Conservation (phyloP, 2,329 filamentous ascomycete genomes). For the Paecilomyces dactylethromorphus region DNA sequence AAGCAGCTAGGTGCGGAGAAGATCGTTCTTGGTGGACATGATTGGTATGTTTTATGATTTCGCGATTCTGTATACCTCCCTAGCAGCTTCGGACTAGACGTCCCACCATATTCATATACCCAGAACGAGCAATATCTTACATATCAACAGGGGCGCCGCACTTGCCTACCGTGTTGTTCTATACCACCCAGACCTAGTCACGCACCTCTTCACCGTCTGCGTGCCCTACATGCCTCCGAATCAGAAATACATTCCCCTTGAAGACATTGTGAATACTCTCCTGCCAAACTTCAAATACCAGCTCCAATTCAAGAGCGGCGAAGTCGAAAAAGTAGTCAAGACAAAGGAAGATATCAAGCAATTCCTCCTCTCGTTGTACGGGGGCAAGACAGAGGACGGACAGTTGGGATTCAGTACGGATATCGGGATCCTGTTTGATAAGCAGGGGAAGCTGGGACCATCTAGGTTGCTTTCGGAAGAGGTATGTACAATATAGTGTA, state of each 20-base stretch:
- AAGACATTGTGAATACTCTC: conserved; percentile 50
- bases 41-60: conserved; percentile 51
- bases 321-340: conserved; percentile 54
- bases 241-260: conserved; percentile 48
- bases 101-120: background rate
- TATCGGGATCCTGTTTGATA: conserved; percentile 59
- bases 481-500: conserved; percentile 38
- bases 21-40: conserved; percentile 83
- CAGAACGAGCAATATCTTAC: background rate
- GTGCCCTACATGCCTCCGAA: conserved; percentile 62
- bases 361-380: conserved; percentile 67
- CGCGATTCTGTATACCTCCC: background rate
- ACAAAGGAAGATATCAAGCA: conserved; percentile 58
- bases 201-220: conserved; percentile 71
- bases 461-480: conserved; percentile 58
- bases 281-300: conserved; percentile 77
- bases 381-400: conserved; percentile 53
- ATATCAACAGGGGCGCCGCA: conserved; percentile 57
- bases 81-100: too few relatives aligned
- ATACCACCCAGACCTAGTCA: conserved; percentile 66
- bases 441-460: conserved; percentile 50
- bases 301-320: conserved; percentile 65
- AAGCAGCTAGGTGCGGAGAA: conserved; percentile 46
- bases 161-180: conserved; percentile 69
- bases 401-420: conserved; percentile 53